These are phyloP conservation scores for Agrostemma githago DNA, from an alignment of 148 eudicot genomes.

Conservation along the genomic window DNA sequence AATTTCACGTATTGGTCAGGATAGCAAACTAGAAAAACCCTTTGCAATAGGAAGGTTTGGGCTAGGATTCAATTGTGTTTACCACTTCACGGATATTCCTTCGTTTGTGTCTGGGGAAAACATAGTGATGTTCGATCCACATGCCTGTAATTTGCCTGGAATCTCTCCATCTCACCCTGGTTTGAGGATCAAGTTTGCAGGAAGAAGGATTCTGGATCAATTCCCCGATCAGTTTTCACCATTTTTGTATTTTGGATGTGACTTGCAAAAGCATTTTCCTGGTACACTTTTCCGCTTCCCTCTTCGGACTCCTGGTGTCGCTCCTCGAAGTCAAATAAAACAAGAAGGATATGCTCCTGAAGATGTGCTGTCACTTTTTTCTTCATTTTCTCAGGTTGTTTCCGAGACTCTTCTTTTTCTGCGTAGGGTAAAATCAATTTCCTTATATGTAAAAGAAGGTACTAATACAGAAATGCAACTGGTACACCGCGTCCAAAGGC, in stretches of 20 bases:
- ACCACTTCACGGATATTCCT: conserved; percentile 94
- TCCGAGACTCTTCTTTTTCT: conserved; percentile 83
- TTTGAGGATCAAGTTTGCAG: conserved; percentile 81
- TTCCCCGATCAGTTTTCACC: conserved; percentile 99
- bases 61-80: conserved; percentile 94
- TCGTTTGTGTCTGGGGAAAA: conserved; percentile 97
- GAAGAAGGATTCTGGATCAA: conserved; percentile 81
- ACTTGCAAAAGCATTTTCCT: conserved; percentile 76
- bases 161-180: conserved; percentile 99
- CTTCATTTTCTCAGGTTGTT: conserved; percentile 87
- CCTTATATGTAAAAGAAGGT: conserved; percentile 82
- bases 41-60: conserved; percentile 99
- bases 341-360: conserved; percentile 82
- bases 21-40: conserved; percentile 94
- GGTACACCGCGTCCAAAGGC: conserved; percentile 64
- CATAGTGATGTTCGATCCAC: conserved; percentile 98
- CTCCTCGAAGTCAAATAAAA: conserved; percentile 91
- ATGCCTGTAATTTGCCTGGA: conserved; percentile 94
- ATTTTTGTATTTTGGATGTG: conserved; percentile 89
- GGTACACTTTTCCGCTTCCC: conserved; percentile 99
- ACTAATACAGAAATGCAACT: conserved; percentile 70
- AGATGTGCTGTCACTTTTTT: conserved; percentile 83
- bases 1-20: conserved; percentile 98
- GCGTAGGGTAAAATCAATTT: conserved; percentile 80
- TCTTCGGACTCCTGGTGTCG: conserved; percentile 61